Percentiles rank a stretch among this genome's conserved stretches.
These are phyloP conservation scores for Ramularia endophylla DNA, from an alignment of 2,329 filamentous ascomycete species.

Conservation along the genomic window DNA sequence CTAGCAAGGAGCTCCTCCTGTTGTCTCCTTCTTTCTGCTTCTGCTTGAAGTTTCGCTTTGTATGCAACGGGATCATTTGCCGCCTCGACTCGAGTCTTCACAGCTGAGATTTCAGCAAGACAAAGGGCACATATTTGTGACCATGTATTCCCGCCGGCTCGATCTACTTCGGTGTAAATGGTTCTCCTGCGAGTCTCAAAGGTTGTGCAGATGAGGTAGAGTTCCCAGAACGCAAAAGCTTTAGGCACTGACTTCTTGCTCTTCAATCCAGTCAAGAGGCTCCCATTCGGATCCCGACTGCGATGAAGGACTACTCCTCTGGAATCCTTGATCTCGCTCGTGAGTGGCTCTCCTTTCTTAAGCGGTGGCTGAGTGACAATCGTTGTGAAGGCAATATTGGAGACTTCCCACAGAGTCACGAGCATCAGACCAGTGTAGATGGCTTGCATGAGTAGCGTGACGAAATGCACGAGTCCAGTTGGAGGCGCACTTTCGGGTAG, in stretches of 20 bases:
- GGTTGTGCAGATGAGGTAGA: conserved; percentile 69
- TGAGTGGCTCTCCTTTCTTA: conserved; percentile 79
- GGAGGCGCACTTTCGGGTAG: conserved; percentile 61
- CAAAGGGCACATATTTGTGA: conserved; percentile 68
- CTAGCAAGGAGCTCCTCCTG: conserved; percentile 16
- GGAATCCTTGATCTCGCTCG: conserved; percentile 62
- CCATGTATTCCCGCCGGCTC: conserved; percentile 71
- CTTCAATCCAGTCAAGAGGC: conserved; percentile 74
- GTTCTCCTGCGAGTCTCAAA: conserved; percentile 70
- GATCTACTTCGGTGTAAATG: conserved; percentile 83
- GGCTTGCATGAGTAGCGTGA: conserved; percentile 17
- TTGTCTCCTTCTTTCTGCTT: conserved; percentile 12
- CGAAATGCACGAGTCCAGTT: conserved; percentile 45
- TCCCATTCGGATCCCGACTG: conserved; percentile 72
- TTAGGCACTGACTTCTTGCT: conserved; percentile 74
- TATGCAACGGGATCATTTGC: conserved; percentile 20
- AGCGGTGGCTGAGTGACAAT: conserved; percentile 75
- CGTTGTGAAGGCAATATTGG: conserved; percentile 71
- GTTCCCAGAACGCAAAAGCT: conserved; percentile 87
- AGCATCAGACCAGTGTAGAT: conserved; percentile 60
- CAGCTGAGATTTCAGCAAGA: conserved; percentile 60
- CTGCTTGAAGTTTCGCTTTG: conserved; percentile 13
- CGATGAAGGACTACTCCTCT: conserved; percentile 22
- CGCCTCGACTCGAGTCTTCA: conserved; percentile 62
- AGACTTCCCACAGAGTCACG: conserved; percentile 66